Base-by-base conservation (phyloP, 345 rosid genomes). In the Acer campestre region DNA sequence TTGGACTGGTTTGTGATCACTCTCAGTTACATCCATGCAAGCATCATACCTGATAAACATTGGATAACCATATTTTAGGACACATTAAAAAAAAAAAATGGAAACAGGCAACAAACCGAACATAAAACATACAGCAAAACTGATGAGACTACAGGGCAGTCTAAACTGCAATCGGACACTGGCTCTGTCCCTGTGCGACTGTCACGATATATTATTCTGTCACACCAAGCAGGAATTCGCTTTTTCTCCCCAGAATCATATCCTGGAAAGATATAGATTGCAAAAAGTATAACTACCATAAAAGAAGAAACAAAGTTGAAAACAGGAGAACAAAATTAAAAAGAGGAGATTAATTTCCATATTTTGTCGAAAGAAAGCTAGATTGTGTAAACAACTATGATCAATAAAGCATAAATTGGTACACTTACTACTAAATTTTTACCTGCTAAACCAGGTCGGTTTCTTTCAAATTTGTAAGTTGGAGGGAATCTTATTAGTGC, bases 151-250 rank as follows among this genome's bases (percentile, higher is more conserved):
- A 91, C 87, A 25, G 99, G 99, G 78, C 99, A 97, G 53, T 93
- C 97, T 79, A 97, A 83, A 80, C 95, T 86, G 84, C 99, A 91
- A 13, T 93, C 98, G 12, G 91, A 74, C 31, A 77, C 86, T 29
- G 89, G 70, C 82, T 59, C 63, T 18, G 63, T 59, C 27, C 85
- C 76, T 0, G 88, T 59, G 58, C 90, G 98, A 51, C 78, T 97
- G 85, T 97, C 99, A 35, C 99, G 94, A 75, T 86, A 97, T 81
- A 97, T 87, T 81, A 97, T 85, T 85, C 99, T 85, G 78, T 97
- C 99, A 82, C 99, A 97, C 99, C 99, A 97, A 0, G 99, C 99
- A 71, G 99, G 99, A 82, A 97, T 97, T 14, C 99, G 92, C 76
- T 97, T 97, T 82, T 97, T 97, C 94, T 97, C 99, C 38, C 99